Evolutionary conservation across 306 rosid species (phyloP), one percentile per base, ranked within the genome.

Genomic region (Medicago lupulina): DNA sequence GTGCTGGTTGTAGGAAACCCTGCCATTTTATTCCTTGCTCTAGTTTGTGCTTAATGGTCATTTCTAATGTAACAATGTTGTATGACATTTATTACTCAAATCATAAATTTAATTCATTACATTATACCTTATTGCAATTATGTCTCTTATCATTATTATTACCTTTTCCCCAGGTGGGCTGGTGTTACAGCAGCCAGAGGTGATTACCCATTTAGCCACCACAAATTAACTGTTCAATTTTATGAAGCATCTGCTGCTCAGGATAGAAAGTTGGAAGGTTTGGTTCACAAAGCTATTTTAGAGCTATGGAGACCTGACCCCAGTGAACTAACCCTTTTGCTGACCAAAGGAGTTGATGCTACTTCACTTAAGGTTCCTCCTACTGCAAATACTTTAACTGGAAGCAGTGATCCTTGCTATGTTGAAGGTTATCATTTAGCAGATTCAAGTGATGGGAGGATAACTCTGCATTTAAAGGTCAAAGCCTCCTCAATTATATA

Each of bases 141-240:
- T 75, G 53, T 74, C 74, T 75, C 76, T 47, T 79, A 78, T 41
- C 47, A 38, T 77, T 40, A 54, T 40, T 44, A 78, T 84, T 75
- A 9, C 67, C 31, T 55, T 70, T 15, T 55, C 44, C 89, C 59
- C 93, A 95, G 99, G 87, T 95, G 99, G 99, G 80, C 92, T 3
- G 98, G 96, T 78, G 97, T 95, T 71, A 89, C 96, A 78, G 89
- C 83, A 73, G 97, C 97, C 80, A 88, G 98, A 85, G 99, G 98
- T 69, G 99, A 95, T 82, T 95, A 95, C 83, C 99, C 99, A 57
- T 95, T 95, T 87, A 95, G 99, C 87, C 99, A 95, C 87, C 99
- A 95, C 85, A 95, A 95, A 84, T 89, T 95, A 84, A 92, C 97
- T 62, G 99, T 92, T 79, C 98, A 92, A 72, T 92, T 95, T 81